A percentile compares a stretch with the other conserved stretches of the same genome.
Conservation (phyloP, 2,329 filamentous ascomycete species). For the Ceratocystis alfenasii region DNA sequence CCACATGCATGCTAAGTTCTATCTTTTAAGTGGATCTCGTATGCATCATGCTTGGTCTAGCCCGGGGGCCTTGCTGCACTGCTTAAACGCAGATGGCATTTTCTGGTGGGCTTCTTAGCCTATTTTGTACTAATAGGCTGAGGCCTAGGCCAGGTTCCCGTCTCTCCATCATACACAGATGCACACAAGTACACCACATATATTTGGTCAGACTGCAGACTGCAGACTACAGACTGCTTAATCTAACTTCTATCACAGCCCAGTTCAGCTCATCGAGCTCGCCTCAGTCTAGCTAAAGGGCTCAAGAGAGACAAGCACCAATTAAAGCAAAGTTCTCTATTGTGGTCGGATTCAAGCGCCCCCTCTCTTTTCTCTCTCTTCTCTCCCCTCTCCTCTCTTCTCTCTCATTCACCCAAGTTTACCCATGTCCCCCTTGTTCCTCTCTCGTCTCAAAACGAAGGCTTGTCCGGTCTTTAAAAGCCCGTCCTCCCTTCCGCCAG, state of each 20-base stretch:
- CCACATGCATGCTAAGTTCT: neutral
- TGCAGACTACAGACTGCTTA: neutral
- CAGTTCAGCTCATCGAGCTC: too few relatives aligned
- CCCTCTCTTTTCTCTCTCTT: neutral
- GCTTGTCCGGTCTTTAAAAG: neutral
- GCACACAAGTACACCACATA: neutral
- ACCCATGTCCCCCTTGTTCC: neutral
- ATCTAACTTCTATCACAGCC: neutral
- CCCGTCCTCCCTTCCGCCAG: neutral
- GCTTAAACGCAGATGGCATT: conserved; percentile 5
- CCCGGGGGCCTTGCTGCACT: neutral
- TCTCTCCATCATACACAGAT: neutral
- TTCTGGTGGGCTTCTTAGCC: neutral
- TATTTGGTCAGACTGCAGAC: neutral
- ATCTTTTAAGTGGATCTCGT: neutral
- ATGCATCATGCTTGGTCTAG: neutral
- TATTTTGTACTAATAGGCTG: neutral
- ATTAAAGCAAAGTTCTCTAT: neutral
- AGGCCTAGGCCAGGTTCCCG: neutral
- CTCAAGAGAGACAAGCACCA: neutral
- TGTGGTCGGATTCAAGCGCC: neutral
- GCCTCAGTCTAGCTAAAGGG: too few relatives aligned
- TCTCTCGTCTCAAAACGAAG: conserved; percentile 1
- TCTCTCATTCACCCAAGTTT: neutral
- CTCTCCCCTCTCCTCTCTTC: neutral